A percentile compares a stretch with the other conserved stretches of the same genome.
Evolutionary conservation across 2,329 filamentous ascomycete genomes (phyloP).

Genomic region (Stemphylium beticola): DNA sequence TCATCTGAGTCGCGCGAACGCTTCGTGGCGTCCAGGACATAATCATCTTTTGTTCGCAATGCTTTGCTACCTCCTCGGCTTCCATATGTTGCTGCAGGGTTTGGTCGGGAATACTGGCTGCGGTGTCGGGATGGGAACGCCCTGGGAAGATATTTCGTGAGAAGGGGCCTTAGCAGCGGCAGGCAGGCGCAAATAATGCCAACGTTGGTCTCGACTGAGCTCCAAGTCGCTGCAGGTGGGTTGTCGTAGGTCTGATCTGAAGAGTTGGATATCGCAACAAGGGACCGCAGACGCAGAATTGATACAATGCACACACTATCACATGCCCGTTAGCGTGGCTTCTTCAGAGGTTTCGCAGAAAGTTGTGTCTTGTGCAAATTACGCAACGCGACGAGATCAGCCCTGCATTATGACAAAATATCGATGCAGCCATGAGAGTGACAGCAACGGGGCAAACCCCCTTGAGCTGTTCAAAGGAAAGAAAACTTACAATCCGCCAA

Average conservation of each 20-base stretch:
- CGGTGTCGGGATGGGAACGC: slow-evolving; percentile 27
- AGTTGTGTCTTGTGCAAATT: neutral
- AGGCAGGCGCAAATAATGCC: slow-evolving; percentile 45
- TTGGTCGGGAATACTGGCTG: slow-evolving; percentile 14
- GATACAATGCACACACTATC: slow-evolving; percentile 44
- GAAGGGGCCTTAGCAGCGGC: slow-evolving; percentile 36
- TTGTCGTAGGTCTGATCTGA: slow-evolving; percentile 42
- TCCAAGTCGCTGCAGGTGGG: slow-evolving; percentile 40
- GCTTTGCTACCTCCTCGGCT: slow-evolving; percentile 11
- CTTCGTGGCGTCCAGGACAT: slow-evolving; percentile 9
- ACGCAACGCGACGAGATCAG: neutral
- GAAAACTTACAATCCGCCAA: slow-evolving; percentile 50
- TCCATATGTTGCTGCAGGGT: slow-evolving; percentile 18
- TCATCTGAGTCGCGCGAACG: slow-evolving; percentile 4
- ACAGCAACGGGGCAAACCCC: neutral
- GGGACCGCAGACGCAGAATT: slow-evolving; percentile 42
- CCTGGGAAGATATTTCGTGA: slow-evolving; percentile 32
- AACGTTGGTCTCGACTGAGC: slow-evolving; percentile 39
- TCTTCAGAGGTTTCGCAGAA: neutral
- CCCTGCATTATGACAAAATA: slow-evolving; percentile 8
- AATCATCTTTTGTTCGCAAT: slow-evolving; percentile 9
- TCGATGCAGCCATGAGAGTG: slow-evolving; percentile 10
- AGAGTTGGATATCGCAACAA: slow-evolving; percentile 41
- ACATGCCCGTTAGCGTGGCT: slow-evolving; percentile 4
- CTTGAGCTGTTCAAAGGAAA: neutral